Base-by-base conservation (phyloP, 108 stramenopile species). In the Epithemia pelagica region DNA sequence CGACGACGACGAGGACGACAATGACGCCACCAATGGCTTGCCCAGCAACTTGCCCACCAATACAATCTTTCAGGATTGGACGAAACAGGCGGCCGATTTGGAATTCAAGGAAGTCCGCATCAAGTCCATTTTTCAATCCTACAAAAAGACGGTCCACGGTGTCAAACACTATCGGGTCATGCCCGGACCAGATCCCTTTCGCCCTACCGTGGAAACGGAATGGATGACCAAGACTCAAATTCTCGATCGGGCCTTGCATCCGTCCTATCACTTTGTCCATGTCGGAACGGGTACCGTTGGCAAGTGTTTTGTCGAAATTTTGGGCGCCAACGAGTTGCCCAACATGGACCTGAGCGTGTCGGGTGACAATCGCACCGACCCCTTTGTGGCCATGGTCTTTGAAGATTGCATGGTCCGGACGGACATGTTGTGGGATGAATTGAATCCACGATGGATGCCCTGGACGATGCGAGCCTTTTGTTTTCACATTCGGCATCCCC, bases 111-210 rank as follows among this genome's bases (percentile, higher is more conserved):
- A 67, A 52, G 70, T 69, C 22, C 46, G 24, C 2, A 24, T 30
- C 2, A 85, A 83, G 63, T 67, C 63, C 23, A 62, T 85, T 0
- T 66, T 85, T n/a, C 59, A 65, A 33, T 30, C 53, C 3, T 52
- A 77, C 57, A 67, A 60, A 54, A 83, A 79, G 64, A 79, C 62
- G 63, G 76, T 30, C 28, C 54, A 56, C 23, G 59, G 56, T 29
- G 28, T 74, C 29, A 67, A 21, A 18, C 26, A 28, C 8, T 71
- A 68, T 62, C 74, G 67, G 0, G 81, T 85, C 15, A 74, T 72
- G 58, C 89, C 89, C 0, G 70, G 75, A 56, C 82, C 84, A 1
- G 86, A 90, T 65, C 86, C 86, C 3, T 26, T 61, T 20, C 52
- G 82, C 32, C 65, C 68, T 5, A 54, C 78, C 0, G 1, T 23